Conservation (phyloP, 2,329 filamentous ascomycete genomes). For the Cercospora zeae-maydis region DNA sequence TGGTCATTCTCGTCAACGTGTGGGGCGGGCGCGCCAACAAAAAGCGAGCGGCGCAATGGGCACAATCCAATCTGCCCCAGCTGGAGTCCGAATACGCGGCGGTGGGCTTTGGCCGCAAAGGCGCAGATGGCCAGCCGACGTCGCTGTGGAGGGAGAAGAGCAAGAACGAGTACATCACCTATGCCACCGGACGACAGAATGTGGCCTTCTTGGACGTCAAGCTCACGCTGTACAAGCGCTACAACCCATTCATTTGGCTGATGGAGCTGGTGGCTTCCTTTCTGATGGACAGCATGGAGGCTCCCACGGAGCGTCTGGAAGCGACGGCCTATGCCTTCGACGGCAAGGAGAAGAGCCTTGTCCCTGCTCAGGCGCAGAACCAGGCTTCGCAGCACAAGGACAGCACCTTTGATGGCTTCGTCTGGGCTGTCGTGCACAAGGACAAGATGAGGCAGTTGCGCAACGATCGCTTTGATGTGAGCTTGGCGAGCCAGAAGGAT, state of each 20-base stretch:
- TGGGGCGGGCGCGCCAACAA: slow-evolving; percentile 78
- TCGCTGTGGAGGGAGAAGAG: slow-evolving; percentile 78
- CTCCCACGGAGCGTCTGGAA: slow-evolving; percentile 70
- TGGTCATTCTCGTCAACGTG: slow-evolving; percentile 75
- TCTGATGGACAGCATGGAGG: slow-evolving; percentile 71
- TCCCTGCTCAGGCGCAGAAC: slow-evolving; percentile 56
- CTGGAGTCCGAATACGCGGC: slow-evolving; percentile 79
- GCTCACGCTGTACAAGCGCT: slow-evolving; percentile 76
- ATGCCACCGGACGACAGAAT: slow-evolving; percentile 89
- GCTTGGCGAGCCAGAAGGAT: slow-evolving; percentile 89
- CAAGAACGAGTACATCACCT: slow-evolving; percentile 78
- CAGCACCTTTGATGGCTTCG: slow-evolving; percentile 78
- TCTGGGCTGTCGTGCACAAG: slow-evolving; percentile 96
- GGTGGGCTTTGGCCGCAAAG: slow-evolving; percentile 69
- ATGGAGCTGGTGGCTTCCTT: slow-evolving; percentile 68
- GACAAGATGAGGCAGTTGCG: slow-evolving; percentile 83
- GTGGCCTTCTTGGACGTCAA: slow-evolving; percentile 85
- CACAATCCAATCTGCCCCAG: slow-evolving; percentile 66
- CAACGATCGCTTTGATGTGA: slow-evolving; percentile 91
- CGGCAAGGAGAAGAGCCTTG: slow-evolving; percentile 77
- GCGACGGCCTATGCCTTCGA: slow-evolving; percentile 84
- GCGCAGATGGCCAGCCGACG: slow-evolving; percentile 42
- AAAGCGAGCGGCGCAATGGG: slow-evolving; percentile 75
- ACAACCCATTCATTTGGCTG: slow-evolving; percentile 69
- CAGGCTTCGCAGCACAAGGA: slow-evolving; percentile 48